Evolutionary conservation across 495 filamentous ascomycete species (phyloP).

Genomic region (Cudoniella acicularis): DNA sequence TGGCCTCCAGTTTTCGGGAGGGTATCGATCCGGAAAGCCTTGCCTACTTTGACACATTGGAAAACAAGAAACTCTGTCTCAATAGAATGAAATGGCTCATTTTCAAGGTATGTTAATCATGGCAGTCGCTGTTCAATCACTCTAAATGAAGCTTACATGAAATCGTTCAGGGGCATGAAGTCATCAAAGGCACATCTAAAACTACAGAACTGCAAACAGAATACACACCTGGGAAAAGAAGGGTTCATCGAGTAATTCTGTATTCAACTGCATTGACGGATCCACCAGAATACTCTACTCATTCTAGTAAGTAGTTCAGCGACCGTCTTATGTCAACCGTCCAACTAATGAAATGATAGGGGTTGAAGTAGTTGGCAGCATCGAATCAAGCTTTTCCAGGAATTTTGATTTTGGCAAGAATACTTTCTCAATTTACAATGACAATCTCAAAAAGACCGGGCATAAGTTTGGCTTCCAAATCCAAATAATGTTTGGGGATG

Average conservation of each 20-base stretch:
- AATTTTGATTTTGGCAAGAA: constrained; percentile 6
- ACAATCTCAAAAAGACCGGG: not conserved
- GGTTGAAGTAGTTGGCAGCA: constrained; percentile 7
- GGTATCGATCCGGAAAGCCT: constrained; percentile 4
- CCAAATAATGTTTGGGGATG: constrained; percentile 11
- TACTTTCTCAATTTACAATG: not conserved
- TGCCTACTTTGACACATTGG: not conserved
- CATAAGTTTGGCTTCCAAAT: constrained; percentile 1
- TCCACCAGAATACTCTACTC: not conserved
- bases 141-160: not conserved
- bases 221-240: not conserved
- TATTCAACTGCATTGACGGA: not conserved
- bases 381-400: not conserved
- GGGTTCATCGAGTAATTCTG: not conserved
- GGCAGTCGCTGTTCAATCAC: not conserved
- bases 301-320: not conserved
- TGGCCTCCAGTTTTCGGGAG: not conserved
- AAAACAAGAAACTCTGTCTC: not conserved
- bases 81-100: constrained; percentile 12
- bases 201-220: not conserved
- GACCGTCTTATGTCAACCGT: not conserved
- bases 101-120: constrained; percentile 7
- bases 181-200: not conserved
- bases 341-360: constrained; percentile 1
- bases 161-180: not conserved